Evolutionary conservation across 768 basidiomycete species (phyloP), one percentile per base, ranked within the genome.

Genomic region (Suillus spraguei): DNA sequence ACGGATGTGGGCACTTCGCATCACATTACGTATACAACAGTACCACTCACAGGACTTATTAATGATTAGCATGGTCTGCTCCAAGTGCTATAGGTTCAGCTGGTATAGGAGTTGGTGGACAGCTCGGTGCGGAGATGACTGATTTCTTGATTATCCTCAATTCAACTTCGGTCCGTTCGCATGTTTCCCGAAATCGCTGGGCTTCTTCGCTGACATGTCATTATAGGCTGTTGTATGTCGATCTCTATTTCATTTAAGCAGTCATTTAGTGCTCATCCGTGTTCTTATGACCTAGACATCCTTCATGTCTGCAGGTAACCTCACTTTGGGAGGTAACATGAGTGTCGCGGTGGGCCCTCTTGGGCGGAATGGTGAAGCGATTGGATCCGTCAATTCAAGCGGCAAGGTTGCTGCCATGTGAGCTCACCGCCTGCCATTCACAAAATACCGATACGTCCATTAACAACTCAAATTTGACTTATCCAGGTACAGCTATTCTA

Each of bases 71-170:
- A 42, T 99, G 96, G 96, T 94, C 92, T 41, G 88, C 95, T 22
- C 97, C 97, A 4, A 92, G 90, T 72, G 97, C 97, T 3, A 97
- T 99, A 52, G 96, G 95, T 32, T 89, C 93, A 4, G 97, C 91
- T 16, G 97, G 97, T 0, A 72, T 96, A 5, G 97, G 97, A 0
- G 79, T 96, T 5, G 97, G 97, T 22, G 87, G 90, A 22, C 92
- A 94, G 70, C 82, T 84, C 22, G 92, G 92, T 24, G 91, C 90
- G 54, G 91, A 94, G 74, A 85, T 97, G 80, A 97, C 95, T 0
- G 95, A 97, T 70, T 96, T 97, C 70, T 77, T 96, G 64, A 83
- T 97, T 63, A 90, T 98, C 36, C 82, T 98, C 33, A 99, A 98
- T 69, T 90, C 91, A 28, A 81, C 80, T 67, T 83, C 91, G 58